Evolutionary conservation across 1,139 yeast genomes (phyloP).

Genomic region (Protomyces lactucae-debilis): DNA sequence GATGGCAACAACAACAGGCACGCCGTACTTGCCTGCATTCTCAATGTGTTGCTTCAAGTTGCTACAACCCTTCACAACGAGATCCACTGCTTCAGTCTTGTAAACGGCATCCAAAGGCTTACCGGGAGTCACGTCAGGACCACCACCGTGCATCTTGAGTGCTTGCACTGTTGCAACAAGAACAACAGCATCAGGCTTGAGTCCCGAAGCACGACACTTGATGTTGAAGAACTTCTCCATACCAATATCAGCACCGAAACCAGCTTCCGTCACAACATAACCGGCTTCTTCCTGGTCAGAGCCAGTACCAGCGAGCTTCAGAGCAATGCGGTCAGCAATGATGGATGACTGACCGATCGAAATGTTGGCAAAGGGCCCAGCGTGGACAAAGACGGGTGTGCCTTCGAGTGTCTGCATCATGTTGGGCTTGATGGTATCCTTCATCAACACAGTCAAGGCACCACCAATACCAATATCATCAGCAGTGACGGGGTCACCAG

Average conservation of each 20-base stretch:
- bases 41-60: slow-evolving; percentile 87
- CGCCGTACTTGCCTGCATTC: slow-evolving; percentile 79
- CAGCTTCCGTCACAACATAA: slow-evolving; percentile 94
- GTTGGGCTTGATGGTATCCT: slow-evolving; percentile 96
- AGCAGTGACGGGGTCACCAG: slow-evolving; percentile 88
- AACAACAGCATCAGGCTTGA: slow-evolving; percentile 85
- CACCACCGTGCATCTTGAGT: slow-evolving; percentile 96
- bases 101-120: slow-evolving; percentile 83
- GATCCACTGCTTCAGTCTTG: slow-evolving; percentile 76
- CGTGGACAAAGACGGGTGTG: slow-evolving; percentile 96
- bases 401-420: slow-evolving; percentile 98
- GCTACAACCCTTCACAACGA: slow-evolving; percentile 77
- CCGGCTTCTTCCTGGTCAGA: slow-evolving; percentile 65
- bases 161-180: slow-evolving; percentile 98
- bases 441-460: slow-evolving; percentile 88
- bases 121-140: slow-evolving; percentile 96
- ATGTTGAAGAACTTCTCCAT: slow-evolving; percentile 97
- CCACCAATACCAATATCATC: slow-evolving; percentile 98
- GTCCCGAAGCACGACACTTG: slow-evolving; percentile 90
- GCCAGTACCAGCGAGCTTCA: slow-evolving; percentile 80
- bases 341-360: slow-evolving; percentile 65
- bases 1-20: slow-evolving; percentile 94
- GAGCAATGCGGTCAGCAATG: slow-evolving; percentile 90
- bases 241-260: slow-evolving; percentile 99
- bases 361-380: slow-evolving; percentile 97